Percentiles rank a stretch among this genome's conserved stretches.
Evolutionary conservation across 148 eudicot species (phyloP).

Genomic region (Rhododendron griersonianum): DNA sequence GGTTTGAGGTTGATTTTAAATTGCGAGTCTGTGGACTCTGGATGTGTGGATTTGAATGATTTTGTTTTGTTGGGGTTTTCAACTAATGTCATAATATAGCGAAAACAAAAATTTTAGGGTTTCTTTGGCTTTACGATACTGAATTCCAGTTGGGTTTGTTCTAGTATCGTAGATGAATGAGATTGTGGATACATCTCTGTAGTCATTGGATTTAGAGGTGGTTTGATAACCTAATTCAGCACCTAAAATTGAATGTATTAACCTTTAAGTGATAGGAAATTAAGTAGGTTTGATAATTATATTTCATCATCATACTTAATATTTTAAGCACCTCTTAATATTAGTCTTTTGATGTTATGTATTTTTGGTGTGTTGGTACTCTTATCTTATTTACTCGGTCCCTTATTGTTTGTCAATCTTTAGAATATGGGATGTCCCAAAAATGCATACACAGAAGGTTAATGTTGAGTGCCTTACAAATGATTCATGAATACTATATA

Average conservation of each 20-base stretch:
- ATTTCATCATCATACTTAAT: neutral
- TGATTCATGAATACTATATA: neutral
- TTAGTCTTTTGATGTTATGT: neutral
- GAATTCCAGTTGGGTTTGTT: neutral
- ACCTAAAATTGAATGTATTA: neutral
- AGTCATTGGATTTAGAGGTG: neutral
- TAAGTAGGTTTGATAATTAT: neutral
- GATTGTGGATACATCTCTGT: neutral
- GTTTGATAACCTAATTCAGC: neutral
- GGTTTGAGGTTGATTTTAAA: neutral
- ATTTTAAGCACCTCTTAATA: neutral
- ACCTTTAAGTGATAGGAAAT: neutral
- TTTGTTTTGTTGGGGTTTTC: neutral
- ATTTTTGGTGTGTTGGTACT: neutral
- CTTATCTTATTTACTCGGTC: neutral
- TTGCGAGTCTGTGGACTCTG: neutral
- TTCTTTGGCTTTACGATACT: constrained; percentile 10
- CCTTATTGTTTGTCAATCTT: neutral
- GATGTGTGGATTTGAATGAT: neutral
- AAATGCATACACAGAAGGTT: neutral
- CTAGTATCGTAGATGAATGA: neutral
- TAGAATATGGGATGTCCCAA: neutral
- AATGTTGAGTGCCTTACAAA: neutral
- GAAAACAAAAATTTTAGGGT: neutral
- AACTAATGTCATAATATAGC: neutral